Evolutionary conservation across 495 filamentous ascomycete genomes (phyloP), one percentile per base, ranked within the genome.

Genomic region (Glonium stellatum): DNA sequence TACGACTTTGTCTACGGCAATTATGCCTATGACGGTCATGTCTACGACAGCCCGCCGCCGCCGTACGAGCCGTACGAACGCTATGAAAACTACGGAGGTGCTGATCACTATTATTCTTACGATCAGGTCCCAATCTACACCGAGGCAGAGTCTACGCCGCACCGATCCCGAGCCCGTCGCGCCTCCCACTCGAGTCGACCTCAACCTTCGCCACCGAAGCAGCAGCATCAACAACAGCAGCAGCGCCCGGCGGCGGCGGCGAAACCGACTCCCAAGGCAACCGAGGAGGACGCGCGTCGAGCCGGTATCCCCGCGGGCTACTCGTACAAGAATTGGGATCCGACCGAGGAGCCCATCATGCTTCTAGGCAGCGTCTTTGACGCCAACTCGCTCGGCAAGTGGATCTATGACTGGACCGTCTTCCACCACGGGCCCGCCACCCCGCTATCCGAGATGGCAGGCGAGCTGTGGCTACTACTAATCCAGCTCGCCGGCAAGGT

Each of bases 371-470:
- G 89, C 70, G 93, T 97, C 48, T 98, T 97, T 70, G 95, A 97
- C 69, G 89, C 93, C 72, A 96, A 96, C 80, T 95, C 89, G 21
- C 81, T 98, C 15, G 93, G 93, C 68, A 96, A 96, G 75, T 98
- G 93, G 93, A 92, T 98, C 71, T 98, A 96, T 77, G 95, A 98
- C 80, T 98, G 93, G 93, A 97, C 93, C 34, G 89, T 97, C 60
- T 97, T 89, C 77, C 85, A 87, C 72, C 87, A 95, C 64, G 90
- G 90, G 42, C 81, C 90, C 11, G 83, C 82, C 27, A 90, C 89
- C 3, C 89, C 93, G 60, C 91, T 96, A 71, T 84, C 90, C 42
- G 91, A 96, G 60, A 85, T 96, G 70, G 92, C 93, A 19, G 93
- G 93, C 69, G 91, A 97, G 68, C 76, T 98, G 61, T 98, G 93